Evolutionary conservation across 2,329 filamentous ascomycete species (phyloP), one percentile per base, ranked within the genome.

Genomic region (Arthroderma sp.): DNA sequence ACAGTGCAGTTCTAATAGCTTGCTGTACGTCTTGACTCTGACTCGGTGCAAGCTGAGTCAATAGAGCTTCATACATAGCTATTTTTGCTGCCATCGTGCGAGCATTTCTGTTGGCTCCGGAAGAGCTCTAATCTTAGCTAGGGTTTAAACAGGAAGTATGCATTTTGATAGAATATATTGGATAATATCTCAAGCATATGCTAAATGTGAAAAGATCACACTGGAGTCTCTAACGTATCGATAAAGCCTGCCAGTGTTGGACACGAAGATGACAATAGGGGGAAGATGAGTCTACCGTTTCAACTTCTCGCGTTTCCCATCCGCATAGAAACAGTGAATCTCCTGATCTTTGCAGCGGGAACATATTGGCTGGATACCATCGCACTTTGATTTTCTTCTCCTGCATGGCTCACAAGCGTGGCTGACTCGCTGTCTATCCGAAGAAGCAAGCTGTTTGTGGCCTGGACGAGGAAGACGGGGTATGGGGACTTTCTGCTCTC

Each of bases 351-450:
- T 44, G 44, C 63, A 66, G 29, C 62, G 58, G 7, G 55, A 50
- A 49, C 62, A 66, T 22, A 42, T 34, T 2, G 63, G 62, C 27
- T 52, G 56, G 28, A 46, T 50, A 4, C 62, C 62, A 51, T 59
- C 58, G 51, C 62, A 66, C 38, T 61, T 64, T 48, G 63, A 58
- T 45, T 66, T 66, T 22, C 61, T 53, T 10, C 53, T 48, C 6
- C 61, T 56, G 47, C 63, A 66, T 30, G 49, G 56, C 32, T 58
- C 48, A 43, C 63, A 66, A 4, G 63, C 63, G 48, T 53, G 51
- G 43, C 46, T 51, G 27, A 54, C 52, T 30, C 53, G 42, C 33
- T 51, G 52, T 40, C 51, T 41, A 38, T 53, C 48, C 8, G 38
- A 30, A 29, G 44, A 41, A 15, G 45, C 15, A 8, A 40, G 4